Conservation (phyloP, 371 early-diverging fungal genomes). For the Mucor mucedo region DNA sequence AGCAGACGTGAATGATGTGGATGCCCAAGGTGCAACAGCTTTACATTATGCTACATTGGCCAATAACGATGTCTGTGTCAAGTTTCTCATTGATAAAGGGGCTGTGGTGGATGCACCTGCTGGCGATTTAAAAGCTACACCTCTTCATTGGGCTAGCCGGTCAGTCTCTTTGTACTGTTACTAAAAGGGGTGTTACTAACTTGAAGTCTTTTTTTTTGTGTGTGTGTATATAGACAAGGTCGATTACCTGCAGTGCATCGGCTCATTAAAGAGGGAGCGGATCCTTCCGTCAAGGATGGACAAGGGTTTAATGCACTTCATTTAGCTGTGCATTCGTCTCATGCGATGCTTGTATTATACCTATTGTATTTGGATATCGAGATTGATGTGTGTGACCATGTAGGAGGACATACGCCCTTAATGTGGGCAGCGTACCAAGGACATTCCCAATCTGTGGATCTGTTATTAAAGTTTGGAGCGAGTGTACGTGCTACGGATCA, state of each 20-base stretch:
- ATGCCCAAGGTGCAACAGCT: constrained; percentile 71
- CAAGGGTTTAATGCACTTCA: constrained; percentile 93
- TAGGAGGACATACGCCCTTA: constrained; percentile 82
- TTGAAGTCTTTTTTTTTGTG: background rate
- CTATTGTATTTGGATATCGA: constrained; percentile 71
- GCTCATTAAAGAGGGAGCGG: constrained; percentile 79
- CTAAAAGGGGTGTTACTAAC: background rate
- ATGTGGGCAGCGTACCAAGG: constrained; percentile 97
- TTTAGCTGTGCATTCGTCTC: constrained; percentile 88
- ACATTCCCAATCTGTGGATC: constrained; percentile 67
- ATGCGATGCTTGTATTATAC: constrained; percentile 76
- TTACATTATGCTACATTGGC: constrained; percentile 86
- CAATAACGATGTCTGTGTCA: constrained; percentile 74
- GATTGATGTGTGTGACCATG: constrained; percentile 74
- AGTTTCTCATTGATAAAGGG: constrained; percentile 81
- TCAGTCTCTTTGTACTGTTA: constrained; percentile 16
- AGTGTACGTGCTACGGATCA: constrained; percentile 69
- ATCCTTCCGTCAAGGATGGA: constrained; percentile 73
- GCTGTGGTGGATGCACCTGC: constrained; percentile 79
- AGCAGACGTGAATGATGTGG: constrained; percentile 57
- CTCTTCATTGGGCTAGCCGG: constrained; percentile 91
- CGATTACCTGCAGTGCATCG: constrained; percentile 75
- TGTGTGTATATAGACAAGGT: constrained; percentile 57
- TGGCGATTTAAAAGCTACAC: constrained; percentile 82
- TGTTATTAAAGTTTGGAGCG: constrained; percentile 76